Conservation (phyloP, 768 basidiomycete species). For the Mycena haematopus region DNA sequence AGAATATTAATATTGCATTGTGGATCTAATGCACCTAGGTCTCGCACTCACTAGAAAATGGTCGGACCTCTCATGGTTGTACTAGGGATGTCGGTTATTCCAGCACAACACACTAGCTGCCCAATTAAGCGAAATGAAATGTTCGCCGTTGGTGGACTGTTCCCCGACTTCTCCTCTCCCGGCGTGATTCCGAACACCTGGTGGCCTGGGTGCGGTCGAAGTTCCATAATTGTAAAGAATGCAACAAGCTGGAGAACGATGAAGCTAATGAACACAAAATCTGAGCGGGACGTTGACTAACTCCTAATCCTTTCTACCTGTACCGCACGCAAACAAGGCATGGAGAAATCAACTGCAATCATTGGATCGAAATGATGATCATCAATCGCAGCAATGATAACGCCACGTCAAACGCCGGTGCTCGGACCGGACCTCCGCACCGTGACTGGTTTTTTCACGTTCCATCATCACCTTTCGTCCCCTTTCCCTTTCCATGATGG, state of each 20-base stretch:
- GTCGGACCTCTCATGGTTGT: no score
- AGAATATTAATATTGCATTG: no score
- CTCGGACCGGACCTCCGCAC: slow-evolving; percentile 1
- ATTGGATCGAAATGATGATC: neutral
- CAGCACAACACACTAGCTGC: no score
- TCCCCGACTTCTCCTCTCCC: neutral
- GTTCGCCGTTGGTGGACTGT: neutral
- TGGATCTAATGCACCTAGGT: no score
- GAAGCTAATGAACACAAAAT: no score
- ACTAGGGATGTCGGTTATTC: no score
- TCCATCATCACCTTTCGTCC: neutral
- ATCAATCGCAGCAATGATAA: slow-evolving; percentile 5
- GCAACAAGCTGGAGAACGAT: no score
- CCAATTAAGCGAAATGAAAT: slow-evolving; percentile 1
- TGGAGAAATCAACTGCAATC: neutral
- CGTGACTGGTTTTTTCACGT: neutral
- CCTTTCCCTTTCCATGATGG: slow-evolving; percentile 5
- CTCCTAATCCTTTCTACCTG: no score
- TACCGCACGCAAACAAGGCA: no score
- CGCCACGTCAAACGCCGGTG: neutral
- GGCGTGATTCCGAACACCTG: neutral
- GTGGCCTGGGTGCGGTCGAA: neutral
- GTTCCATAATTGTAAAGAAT: no score
- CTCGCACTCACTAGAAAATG: no score
- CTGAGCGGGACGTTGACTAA: no score